Percentiles rank a stretch among this genome's conserved stretches.
Conservation (phyloP, 352 stramenopile species). For the Phytophthora pini region DNA sequence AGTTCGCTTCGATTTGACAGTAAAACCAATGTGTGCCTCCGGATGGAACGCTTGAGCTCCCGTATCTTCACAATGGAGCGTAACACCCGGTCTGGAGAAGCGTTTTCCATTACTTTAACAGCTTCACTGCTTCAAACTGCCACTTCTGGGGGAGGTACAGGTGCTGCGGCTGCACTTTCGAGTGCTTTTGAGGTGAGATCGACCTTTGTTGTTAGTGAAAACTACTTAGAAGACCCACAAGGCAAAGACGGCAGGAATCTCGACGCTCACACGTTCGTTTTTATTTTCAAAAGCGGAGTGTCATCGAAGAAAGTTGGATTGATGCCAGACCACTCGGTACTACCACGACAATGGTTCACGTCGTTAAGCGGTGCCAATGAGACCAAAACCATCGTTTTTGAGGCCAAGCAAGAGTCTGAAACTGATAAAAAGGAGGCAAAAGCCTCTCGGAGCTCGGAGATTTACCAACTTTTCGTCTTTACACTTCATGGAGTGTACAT, state of each 20-base stretch:
- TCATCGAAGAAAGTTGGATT: slow-evolving; percentile 1
- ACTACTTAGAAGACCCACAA: slow-evolving; percentile 1
- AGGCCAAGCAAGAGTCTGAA: background rate
- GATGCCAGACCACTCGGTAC: slow-evolving; percentile 13
- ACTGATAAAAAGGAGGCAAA: background rate
- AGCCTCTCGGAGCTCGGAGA: background rate
- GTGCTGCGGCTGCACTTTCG: slow-evolving; percentile 41
- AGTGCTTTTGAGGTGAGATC: slow-evolving; percentile 21
- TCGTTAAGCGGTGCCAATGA: slow-evolving; percentile 45
- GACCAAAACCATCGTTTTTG: slow-evolving; percentile 47
- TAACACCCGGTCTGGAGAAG: background rate
- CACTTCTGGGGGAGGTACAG: slow-evolving; percentile 38
- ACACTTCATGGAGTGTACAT: slow-evolving; percentile 27
- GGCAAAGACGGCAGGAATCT: background rate
- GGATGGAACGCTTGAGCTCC: slow-evolving; percentile 51
- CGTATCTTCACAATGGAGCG: slow-evolving; percentile 51
- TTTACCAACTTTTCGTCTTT: slow-evolving; percentile 29
- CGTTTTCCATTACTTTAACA: slow-evolving; percentile 50
- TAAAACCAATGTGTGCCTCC: slow-evolving; percentile 35
- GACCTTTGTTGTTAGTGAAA: slow-evolving; percentile 25
- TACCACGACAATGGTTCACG: slow-evolving; percentile 63
- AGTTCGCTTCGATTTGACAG: slow-evolving; percentile 25
- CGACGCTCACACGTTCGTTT: slow-evolving; percentile 52
- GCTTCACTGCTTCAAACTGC: slow-evolving; percentile 53
- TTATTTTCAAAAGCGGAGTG: slow-evolving; percentile 40